Base-by-base conservation (phyloP, 1,139 yeast species). In the Suhomyces yuchorum region DNA sequence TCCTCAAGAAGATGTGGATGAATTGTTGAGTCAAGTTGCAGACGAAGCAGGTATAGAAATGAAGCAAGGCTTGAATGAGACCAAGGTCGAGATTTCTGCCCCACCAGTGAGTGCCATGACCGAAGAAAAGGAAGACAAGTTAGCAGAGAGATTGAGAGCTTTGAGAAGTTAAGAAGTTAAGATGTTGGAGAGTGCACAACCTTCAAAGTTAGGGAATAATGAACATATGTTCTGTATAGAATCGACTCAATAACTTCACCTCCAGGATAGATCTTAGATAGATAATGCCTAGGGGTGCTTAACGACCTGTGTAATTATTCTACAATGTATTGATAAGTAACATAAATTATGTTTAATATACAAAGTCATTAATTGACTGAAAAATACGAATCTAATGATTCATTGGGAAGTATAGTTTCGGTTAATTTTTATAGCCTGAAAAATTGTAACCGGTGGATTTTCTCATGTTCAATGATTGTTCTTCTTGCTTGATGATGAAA, bases 41-140 rank as follows among this genome's bases (percentile, higher is more conserved):
- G 99, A 95, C 64, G 99, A 93, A 65, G 97, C 97, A 1, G 99
- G 99, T 2, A 75, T 95, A 42, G 99, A 95, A 64, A 77, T 93
- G 75, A 86, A 86, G 60, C 98, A 92, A 56, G 87, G 88, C 35
- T 71, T 86, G 63, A 77, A 78, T 60, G 87, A 80, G 49, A 73
- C 80, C 19, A 74, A 79, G 51, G 80, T 76, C 3, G 80, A 74
- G 37, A 66, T 75, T 22, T 56, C 64, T 22, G 65, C 70, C 19
- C 77, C 79, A 1, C 75, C 73, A 8, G 73, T 79, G 18, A 58
- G 63, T 18, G 57, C 63, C 19, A 68, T 74, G 42, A 64, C 73
- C 38, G 96, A 87, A 54, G 95, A 86, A 55, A 89, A 87, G 56
- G 98, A 93, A 67, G 97, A 92, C 61, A 79, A 77, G 55, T 77